A percentile compares a stretch with the other conserved stretches of the same genome.
Conservation (phyloP, 768 basidiomycete genomes). For the Boletales sp. region DNA sequence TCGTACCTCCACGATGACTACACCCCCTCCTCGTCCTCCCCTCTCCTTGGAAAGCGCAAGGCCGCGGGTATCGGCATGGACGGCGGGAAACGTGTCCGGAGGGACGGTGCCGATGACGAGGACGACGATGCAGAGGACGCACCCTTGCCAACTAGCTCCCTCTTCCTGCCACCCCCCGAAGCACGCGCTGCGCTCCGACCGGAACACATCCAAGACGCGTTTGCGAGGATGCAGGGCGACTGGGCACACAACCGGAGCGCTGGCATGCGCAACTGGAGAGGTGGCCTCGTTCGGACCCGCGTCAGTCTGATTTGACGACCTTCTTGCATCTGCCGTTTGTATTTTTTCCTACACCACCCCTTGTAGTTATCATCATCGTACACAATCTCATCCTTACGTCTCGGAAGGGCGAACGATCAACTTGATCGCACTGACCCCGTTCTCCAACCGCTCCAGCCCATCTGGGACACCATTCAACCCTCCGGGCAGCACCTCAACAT, state of each 20-base stretch:
- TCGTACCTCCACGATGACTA: slow-evolving; percentile 65
- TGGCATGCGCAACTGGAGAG: slow-evolving; percentile 87
- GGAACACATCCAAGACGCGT: slow-evolving; percentile 89
- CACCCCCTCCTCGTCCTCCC: slow-evolving; percentile 41
- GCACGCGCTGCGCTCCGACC: slow-evolving; percentile 74
- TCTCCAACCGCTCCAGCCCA: slow-evolving; percentile 30
- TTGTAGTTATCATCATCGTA: too few species aligned
- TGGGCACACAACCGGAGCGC: slow-evolving; percentile 79
- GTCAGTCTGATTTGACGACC: slow-evolving; percentile 64
- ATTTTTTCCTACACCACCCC: too few species aligned
- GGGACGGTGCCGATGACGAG: slow-evolving; percentile 49
- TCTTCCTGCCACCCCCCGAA: slow-evolving; percentile 82
- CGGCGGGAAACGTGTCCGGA: slow-evolving; percentile 43
- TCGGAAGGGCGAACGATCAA: slow-evolving; percentile 28
- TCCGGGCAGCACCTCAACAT: slow-evolving; percentile 36
- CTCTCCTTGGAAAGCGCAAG: slow-evolving; percentile 70
- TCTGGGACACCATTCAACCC: slow-evolving; percentile 33
- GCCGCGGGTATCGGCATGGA: slow-evolving; percentile 44
- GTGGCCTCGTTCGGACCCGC: slow-evolving; percentile 74
- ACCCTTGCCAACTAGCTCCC: slow-evolving; percentile 60
- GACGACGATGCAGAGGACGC: slow-evolving; percentile 59
- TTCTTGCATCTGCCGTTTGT: neutral
- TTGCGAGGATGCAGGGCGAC: slow-evolving; percentile 83
- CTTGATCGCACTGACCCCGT: slow-evolving; percentile 37
- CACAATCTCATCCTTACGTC: neutral